Evolutionary conservation across 2,329 filamentous ascomycete genomes (phyloP).

Genomic region (Calonectria honghensis): DNA sequence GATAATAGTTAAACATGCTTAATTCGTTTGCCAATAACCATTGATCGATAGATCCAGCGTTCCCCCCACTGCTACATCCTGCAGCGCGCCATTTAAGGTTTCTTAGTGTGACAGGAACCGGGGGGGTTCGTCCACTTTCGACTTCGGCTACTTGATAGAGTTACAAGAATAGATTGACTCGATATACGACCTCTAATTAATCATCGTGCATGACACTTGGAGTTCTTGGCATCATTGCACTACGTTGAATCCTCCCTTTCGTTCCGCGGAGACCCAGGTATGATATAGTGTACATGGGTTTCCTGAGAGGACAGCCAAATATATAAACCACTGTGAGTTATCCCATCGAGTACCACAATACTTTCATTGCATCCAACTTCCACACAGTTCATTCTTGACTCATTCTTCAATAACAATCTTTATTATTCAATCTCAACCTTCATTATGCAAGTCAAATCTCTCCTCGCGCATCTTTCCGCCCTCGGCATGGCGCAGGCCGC

Average conservation of each 20-base stretch:
- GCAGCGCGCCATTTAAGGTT: background rate
- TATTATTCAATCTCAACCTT: background rate
- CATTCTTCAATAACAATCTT: background rate
- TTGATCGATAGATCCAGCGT: background rate
- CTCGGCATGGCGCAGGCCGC: background rate
- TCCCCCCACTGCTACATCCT: background rate
- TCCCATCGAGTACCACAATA: background rate
- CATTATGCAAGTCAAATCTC: conserved; percentile 6
- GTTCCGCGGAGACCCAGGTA: too few species aligned
- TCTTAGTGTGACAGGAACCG: background rate
- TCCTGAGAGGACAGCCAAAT: too few species aligned
- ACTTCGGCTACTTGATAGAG: background rate
- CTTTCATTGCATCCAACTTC: background rate
- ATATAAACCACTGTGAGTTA: background rate
- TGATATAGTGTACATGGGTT: background rate
- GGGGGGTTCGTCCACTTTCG: too few species aligned
- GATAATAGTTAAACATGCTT: background rate
- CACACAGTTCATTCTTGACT: background rate
- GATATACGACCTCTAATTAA: background rate
- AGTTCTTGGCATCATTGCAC: background rate
- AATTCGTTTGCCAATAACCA: background rate
- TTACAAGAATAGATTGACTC: background rate
- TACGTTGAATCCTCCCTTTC: background rate
- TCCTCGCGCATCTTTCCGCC: background rate
- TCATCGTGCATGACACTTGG: background rate